Base-by-base conservation (phyloP, 1,284 basidiomycete species). In the Volvariella surrecta region DNA sequence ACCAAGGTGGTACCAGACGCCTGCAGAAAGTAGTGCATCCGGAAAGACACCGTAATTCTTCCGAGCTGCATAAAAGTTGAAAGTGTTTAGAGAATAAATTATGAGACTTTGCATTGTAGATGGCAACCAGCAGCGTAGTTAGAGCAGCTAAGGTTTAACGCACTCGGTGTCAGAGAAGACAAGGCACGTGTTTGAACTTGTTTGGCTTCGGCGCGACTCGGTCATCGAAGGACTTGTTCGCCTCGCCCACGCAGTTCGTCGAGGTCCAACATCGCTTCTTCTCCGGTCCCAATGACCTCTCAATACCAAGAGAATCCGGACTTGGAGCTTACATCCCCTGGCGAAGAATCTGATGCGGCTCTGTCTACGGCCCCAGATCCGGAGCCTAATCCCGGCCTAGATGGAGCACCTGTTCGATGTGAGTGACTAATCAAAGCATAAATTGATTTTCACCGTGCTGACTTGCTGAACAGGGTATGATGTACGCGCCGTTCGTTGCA, bases 361-460 rank as follows among this genome's bases (percentile, higher is more conserved):
- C 44, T 66, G 42, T 65, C 62, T 24, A 58, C 60, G 46, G 54
- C 52, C 37, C 50, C 55, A 42, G 67, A 69, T 49, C 58, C 58
- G 45, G 70, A 72, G 49, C 67, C 66, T 46, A 60, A 57, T 46
- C 71, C 71, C 47, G 71, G 71, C 30, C 45, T 73, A 40, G 57
- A 70, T 58, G 71, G 70, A 35, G 58, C 60, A 28, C 71, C 71
- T 39, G 70, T 72, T 41, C 58, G 68, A 53, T 73, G 71, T 70
- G 57, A 59, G 67, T 64, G 44, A 51, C 44, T 35, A 35, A 19
- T 45, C 28, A 18, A 28, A 48, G 50, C 19, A 13, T 40, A n/a
- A 39, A 35, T 50, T 45, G 45, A 45, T 46, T 45, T 22, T 45
- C 44, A 46, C 44, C 49, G 39, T 47, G 35, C 15, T 44, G 43